Conservation (phyloP, 2,329 filamentous ascomycete genomes). For the Hymenoscyphus scutula region DNA sequence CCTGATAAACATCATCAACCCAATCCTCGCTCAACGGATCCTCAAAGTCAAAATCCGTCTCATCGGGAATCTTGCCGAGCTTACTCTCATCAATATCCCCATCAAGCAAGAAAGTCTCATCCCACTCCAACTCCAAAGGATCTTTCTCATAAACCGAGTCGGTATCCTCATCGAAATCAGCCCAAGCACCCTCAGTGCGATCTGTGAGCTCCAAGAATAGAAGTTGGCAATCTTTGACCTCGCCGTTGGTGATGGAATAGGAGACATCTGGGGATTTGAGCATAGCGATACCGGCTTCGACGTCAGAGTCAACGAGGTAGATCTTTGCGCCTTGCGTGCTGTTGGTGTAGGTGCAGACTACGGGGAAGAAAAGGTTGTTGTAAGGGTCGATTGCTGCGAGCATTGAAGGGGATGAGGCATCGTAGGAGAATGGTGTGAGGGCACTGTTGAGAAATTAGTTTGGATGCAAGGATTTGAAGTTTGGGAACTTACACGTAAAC, state of each 20-base stretch:
- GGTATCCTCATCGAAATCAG: not conserved
- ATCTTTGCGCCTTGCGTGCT: constrained; percentile 20
- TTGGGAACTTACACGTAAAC: not conserved
- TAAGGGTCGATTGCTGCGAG: constrained; percentile 24
- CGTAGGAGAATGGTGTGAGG: not conserved
- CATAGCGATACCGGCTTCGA: constrained; percentile 25
- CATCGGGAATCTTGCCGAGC: too few relatives aligned
- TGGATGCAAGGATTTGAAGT: too few relatives aligned
- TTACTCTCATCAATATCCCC: not conserved
- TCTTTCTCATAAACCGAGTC: not conserved
- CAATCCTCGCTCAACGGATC: too few relatives aligned
- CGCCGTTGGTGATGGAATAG: constrained; percentile 34
- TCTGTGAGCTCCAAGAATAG: constrained; percentile 13
- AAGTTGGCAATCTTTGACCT: constrained; percentile 26
- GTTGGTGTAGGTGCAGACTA: constrained; percentile 33
- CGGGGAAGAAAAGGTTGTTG: constrained; percentile 25
- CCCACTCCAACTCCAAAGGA: not conserved
- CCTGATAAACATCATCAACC: too few relatives aligned
- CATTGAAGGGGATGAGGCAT: not conserved
- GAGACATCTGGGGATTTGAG: constrained; percentile 28
- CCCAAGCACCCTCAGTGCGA: not conserved
- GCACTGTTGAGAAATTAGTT: not conserved
- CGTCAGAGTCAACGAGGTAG: constrained; percentile 34
- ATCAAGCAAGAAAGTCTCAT: not conserved
- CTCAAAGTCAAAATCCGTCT: too few relatives aligned